Evolutionary conservation across 345 rosid genomes (phyloP).

Genomic region (Anastatica hierochuntica): DNA sequence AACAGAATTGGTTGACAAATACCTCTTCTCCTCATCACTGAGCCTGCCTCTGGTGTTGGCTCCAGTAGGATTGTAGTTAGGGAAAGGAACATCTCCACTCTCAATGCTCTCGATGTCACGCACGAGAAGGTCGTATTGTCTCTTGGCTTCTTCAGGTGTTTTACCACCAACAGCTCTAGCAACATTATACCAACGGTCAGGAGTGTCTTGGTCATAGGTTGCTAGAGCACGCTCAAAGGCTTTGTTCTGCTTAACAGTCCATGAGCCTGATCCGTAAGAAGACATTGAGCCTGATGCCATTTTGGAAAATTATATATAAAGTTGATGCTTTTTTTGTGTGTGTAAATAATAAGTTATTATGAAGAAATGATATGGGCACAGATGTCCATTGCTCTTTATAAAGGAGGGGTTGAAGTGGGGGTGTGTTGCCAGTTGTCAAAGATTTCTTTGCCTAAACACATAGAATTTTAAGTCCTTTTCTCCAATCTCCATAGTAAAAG

Average conservation of each 20-base stretch:
- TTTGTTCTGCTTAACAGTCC: slow-evolving; percentile 89
- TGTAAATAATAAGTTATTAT: not conserved
- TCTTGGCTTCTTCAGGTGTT: slow-evolving; percentile 77
- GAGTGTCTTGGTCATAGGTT: slow-evolving; percentile 81
- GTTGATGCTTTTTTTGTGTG: no score
- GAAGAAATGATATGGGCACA: slow-evolving; percentile 28
- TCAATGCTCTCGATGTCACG: slow-evolving; percentile 70
- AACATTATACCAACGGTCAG: slow-evolving; percentile 93
- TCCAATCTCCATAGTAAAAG: slow-evolving; percentile 32
- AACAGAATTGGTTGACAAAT: not conserved
- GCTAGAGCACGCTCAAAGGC: slow-evolving; percentile 92
- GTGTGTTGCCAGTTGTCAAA: slow-evolving; percentile 32
- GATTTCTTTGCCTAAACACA: slow-evolving; percentile 29
- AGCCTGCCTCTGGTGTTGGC: slow-evolving; percentile 28
- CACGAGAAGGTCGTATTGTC: slow-evolving; percentile 66
- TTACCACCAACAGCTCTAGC: slow-evolving; percentile 84
- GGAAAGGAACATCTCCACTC: slow-evolving; percentile 75
- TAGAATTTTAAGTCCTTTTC: slow-evolving; percentile 56
- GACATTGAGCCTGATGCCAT: slow-evolving; percentile 81
- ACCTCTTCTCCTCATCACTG: slow-evolving; percentile 35
- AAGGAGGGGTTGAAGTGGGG: slow-evolving; percentile 30
- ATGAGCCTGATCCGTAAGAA: slow-evolving; percentile 48
- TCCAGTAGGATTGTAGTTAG: slow-evolving; percentile 55
- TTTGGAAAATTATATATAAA: not conserved
- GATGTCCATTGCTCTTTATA: slow-evolving; percentile 62